Percentiles rank a stretch among this genome's conserved stretches.
Conservation (phyloP, 2,329 filamentous ascomycete genomes). For the Trichoderma cornu-damae region DNA sequence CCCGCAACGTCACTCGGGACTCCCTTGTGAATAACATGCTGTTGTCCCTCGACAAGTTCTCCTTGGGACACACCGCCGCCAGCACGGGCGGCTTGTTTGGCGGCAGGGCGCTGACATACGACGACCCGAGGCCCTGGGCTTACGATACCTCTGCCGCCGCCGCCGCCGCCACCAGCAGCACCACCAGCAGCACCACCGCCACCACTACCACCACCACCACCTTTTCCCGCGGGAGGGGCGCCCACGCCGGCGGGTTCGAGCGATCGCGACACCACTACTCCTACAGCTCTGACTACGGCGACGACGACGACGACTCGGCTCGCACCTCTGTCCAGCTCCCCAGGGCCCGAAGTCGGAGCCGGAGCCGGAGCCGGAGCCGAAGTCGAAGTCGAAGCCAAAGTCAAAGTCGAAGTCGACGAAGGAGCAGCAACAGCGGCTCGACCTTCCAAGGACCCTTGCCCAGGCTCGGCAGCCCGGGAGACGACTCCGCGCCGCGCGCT, state of each 20-base stretch:
- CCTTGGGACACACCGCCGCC: slow-evolving; percentile 42
- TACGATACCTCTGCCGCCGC: slow-evolving; percentile 24
- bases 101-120: slow-evolving; percentile 23
- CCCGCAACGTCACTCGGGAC: slow-evolving; percentile 72
- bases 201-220: slow-evolving; percentile 22
- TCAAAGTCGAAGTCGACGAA: slow-evolving; percentile 36
- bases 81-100: slow-evolving; percentile 18
- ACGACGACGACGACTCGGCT: slow-evolving; percentile 51
- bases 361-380: slow-evolving; percentile 56
- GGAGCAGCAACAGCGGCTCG: slow-evolving; percentile 80
- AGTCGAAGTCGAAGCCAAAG: too few species aligned
- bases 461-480: slow-evolving; percentile 59
- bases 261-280: slow-evolving; percentile 39
- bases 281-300: slow-evolving; percentile 55
- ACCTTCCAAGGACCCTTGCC: slow-evolving; percentile 58
- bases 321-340: slow-evolving; percentile 48
- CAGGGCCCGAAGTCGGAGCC: not conserved
- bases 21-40: slow-evolving; percentile 96
- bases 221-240: slow-evolving; percentile 1
- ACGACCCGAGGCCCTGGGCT: slow-evolving; percentile 23
- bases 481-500: slow-evolving; percentile 36
- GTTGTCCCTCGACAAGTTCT: slow-evolving; percentile 82
- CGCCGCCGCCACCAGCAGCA: slow-evolving; percentile 23
- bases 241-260: slow-evolving; percentile 30
- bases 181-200: not conserved